Percentiles rank a stretch among this genome's conserved stretches.
phyloP scores from a whole-genome alignment of 192 early-diverging fungal species.

The Entomortierella chlamydospora region DNA sequence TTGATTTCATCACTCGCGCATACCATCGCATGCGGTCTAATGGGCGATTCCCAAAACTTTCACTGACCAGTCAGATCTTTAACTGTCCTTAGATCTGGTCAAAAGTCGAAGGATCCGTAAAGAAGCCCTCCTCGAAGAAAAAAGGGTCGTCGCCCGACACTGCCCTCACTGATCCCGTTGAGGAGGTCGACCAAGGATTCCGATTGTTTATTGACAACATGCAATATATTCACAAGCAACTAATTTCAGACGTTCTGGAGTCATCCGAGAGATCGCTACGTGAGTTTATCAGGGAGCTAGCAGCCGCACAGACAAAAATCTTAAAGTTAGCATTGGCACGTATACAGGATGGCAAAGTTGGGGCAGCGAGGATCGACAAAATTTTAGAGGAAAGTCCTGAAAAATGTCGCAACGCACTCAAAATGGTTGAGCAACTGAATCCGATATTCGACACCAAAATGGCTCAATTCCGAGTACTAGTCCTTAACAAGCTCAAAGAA shows the following conservation, averaged over 20 bases:
- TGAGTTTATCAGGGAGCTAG: slow-evolving; percentile 51
- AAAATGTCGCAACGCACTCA: slow-evolving; percentile 45
- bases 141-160: slow-evolving; percentile 9
- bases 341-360: slow-evolving; percentile 51
- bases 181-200: slow-evolving; percentile 40
- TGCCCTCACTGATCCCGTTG: slow-evolving; percentile 25
- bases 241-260: slow-evolving; percentile 42
- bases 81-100: slow-evolving; percentile 28
- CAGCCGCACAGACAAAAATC: slow-evolving; percentile 50
- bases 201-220: slow-evolving; percentile 46
- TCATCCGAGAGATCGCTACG: slow-evolving; percentile 46
- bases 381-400: slow-evolving; percentile 48
- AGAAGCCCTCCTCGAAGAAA: slow-evolving; percentile 40
- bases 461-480: slow-evolving; percentile 44
- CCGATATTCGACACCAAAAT: slow-evolving; percentile 53
- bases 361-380: slow-evolving; percentile 36
- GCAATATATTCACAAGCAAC: slow-evolving; percentile 41
- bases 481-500: slow-evolving; percentile 54
- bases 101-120: slow-evolving; percentile 29
- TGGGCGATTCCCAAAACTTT: not conserved
- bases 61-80: not conserved
- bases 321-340: slow-evolving; percentile 46
- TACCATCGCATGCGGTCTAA: not conserved
- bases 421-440: slow-evolving; percentile 52
- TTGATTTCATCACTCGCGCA: not conserved